These are phyloP conservation scores for Penicilliopsis zonata DNA, from an alignment of 495 filamentous ascomycete species.

Conservation along the genomic window DNA sequence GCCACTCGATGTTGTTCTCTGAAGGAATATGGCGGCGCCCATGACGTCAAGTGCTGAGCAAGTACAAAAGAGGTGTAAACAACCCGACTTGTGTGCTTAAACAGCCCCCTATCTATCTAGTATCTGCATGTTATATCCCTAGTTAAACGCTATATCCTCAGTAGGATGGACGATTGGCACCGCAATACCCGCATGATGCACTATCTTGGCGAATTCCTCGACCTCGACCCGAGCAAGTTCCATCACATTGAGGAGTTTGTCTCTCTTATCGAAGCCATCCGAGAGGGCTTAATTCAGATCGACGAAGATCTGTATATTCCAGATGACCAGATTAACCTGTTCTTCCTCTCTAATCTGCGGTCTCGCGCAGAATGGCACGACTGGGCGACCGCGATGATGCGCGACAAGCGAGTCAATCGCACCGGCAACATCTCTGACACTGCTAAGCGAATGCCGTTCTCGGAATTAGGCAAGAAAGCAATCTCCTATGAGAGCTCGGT, in stretches of 20 bases:
- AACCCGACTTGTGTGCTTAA: too few relatives aligned
- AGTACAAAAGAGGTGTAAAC: too few relatives aligned
- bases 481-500: slow-evolving; percentile 11
- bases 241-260: slow-evolving; percentile 15
- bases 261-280: slow-evolving; percentile 16
- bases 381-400: slow-evolving; percentile 17
- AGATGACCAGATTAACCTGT: slow-evolving; percentile 16
- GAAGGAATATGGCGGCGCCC: too few relatives aligned
- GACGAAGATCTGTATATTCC: slow-evolving; percentile 15
- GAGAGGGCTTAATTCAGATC: slow-evolving; percentile 17
- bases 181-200: slow-evolving; percentile 18
- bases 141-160: too few relatives aligned
- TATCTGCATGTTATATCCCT: too few relatives aligned
- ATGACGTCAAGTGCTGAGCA: too few relatives aligned
- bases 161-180: slow-evolving; percentile 15
- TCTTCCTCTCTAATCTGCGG: slow-evolving; percentile 18
- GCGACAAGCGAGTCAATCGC: slow-evolving; percentile 11
- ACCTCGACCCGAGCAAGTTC: slow-evolving; percentile 15
- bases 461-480: slow-evolving; percentile 12
- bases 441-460: slow-evolving; percentile 11
- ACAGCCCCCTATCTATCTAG: too few relatives aligned
- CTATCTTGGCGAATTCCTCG: slow-evolving; percentile 18
- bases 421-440: slow-evolving; percentile 8
- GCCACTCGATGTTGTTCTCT: too few relatives aligned
- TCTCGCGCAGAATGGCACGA: slow-evolving; percentile 14